These are phyloP conservation scores for Exophiala xenobiotica DNA, from an alignment of 2,329 filamentous ascomycete genomes.

Conservation along the genomic window DNA sequence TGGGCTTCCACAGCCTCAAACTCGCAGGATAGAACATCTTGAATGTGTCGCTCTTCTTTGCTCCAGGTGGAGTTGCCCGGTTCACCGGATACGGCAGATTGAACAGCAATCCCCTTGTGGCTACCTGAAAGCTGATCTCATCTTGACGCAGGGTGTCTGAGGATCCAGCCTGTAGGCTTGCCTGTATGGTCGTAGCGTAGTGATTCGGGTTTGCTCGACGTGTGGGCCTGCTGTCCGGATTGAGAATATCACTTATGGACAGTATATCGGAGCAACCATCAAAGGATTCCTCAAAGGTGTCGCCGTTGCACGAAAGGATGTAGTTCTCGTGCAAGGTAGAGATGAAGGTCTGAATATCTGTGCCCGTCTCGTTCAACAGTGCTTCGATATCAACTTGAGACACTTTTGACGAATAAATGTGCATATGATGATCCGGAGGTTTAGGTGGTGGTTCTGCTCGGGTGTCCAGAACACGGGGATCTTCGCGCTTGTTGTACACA, in stretches of 20 bases:
- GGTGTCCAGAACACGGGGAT: constrained; percentile 40
- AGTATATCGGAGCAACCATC: constrained; percentile 83
- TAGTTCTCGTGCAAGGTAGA: constrained; percentile 94
- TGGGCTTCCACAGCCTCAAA: constrained; percentile 76
- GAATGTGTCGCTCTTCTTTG: constrained; percentile 59
- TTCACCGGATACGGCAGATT: constrained; percentile 83
- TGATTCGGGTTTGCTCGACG: constrained; percentile 28
- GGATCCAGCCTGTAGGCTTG: constrained; percentile 54
- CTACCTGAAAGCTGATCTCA: constrained; percentile 89
- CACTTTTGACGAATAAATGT: constrained; percentile 58
- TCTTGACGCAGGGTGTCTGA: constrained; percentile 83
- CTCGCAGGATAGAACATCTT: constrained; percentile 93
- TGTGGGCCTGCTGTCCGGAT: constrained; percentile 58
- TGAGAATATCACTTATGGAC: constrained; percentile 84
- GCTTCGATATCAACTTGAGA: constrained; percentile 69
- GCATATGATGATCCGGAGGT: constrained; percentile 60
- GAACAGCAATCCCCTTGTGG: constrained; percentile 82
- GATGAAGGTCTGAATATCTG: constrained; percentile 86
- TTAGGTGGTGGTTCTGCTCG: constrained; percentile 44
- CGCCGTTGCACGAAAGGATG: constrained; percentile 72
- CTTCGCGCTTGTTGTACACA: constrained; percentile 88
- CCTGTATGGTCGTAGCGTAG: constrained; percentile 18
- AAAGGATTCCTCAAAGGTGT: constrained; percentile 71
- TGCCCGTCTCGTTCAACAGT: constrained; percentile 90
- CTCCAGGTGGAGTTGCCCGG: constrained; percentile 46